Base-by-base conservation (phyloP, 768 basidiomycete species). In the Boletus speciosus region DNA sequence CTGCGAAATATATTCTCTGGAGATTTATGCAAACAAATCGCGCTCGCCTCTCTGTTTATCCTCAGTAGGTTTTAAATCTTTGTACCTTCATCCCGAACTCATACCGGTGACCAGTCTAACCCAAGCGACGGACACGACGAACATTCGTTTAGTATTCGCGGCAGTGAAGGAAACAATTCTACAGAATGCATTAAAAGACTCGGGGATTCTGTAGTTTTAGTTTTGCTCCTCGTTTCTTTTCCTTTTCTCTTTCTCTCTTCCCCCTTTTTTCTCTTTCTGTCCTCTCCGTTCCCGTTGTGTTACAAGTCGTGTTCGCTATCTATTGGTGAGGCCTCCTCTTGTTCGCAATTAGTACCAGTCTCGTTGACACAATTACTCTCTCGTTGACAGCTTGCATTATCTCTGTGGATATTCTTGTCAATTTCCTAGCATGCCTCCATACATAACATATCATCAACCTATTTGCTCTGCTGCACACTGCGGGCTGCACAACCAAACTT, bases 1-100 rank as follows among this genome's bases (percentile, higher is more conserved):
- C 92, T 2, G 92, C 93, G 0, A 93, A 94, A 62, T 96, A 92
- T 59, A 93, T 98, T 49, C 75, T 98, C 36, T 97, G 93, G 94
- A 76, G 89, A 63, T 98, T 96, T 63, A 94, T 93, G 79, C 91
- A 96, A 70, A 86, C 89, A 51, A 96, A 95, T 61, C 74, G 88
- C 21, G 90, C 90, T 50, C 71, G 85, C 48, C 71, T 95, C 60
- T 92, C 86, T 53, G 89, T 97, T 19, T 97, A 95, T 70, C 93
- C 93, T 3, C 93, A 97, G 90, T 90, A 58, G 35, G 87, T 79
- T 12, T 35, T 23, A 29, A 35, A n/a, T 10, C 7, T 36, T 37
- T 16, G 19, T 9, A 2, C 5, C 16, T 7, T 15, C 12, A 6
- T 49, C 19, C 16, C 5, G 35, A 21, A 40, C 49, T 54, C 36